Conservation (phyloP, 345 rosid genomes). For the Populus tremula region DNA sequence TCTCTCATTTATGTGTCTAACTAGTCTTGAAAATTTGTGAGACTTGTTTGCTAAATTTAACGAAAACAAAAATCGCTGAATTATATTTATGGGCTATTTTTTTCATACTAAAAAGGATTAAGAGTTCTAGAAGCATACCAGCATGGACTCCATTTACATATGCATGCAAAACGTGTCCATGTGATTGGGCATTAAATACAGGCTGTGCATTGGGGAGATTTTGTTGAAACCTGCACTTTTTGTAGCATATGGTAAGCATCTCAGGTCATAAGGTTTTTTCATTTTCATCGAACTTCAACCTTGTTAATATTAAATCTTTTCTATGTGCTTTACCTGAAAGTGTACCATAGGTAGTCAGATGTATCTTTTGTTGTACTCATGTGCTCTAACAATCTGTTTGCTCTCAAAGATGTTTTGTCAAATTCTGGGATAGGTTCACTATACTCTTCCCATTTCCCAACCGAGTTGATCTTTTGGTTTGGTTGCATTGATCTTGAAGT, state of each 20-base stretch:
- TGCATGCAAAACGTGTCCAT: constrained; percentile 63
- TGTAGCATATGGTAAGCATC: background rate
- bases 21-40: too few relatives aligned
- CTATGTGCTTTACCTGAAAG: constrained; percentile 40
- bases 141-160: constrained; percentile 51
- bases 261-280: background rate
- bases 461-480: constrained; percentile 38
- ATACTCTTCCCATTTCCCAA: constrained; percentile 50
- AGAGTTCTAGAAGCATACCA: constrained; percentile 35
- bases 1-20: background rate
- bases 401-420: constrained; percentile 42
- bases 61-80: background rate
- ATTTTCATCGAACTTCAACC: background rate
- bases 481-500: constrained; percentile 44
- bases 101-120: background rate
- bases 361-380: constrained; percentile 59
- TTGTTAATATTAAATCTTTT: background rate
- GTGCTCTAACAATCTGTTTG: constrained; percentile 60
- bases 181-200: constrained; percentile 44
- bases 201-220: constrained; percentile 27
- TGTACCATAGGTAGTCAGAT: constrained; percentile 84
- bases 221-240: constrained; percentile 44
- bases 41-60: too few relatives aligned
- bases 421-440: constrained; percentile 50
- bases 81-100: background rate